Evolutionary conservation across 129 eudicot species (phyloP), one percentile per base, ranked within the genome.

Genomic region (Erigeron canadensis): DNA sequence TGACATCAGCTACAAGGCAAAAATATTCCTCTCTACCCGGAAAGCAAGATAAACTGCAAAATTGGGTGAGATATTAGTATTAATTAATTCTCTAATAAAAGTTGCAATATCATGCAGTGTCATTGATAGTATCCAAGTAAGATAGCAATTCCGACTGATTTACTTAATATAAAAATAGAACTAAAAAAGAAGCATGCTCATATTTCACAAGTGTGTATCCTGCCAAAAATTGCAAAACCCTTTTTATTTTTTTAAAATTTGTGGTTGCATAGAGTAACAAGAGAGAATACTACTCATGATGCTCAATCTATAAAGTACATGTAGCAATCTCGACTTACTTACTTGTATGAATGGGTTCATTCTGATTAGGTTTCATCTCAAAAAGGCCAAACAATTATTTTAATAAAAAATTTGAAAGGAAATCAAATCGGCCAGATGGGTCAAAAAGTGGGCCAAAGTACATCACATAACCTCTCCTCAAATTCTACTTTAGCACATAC

Each of bases 41-140:
- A 7, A 58, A 73, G 63, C 77, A 70, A 38, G 63, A 73, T 64
- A 51, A 21, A 74, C 71, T 74, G 71, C 34, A 64, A 51, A 74
- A 51, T 28, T n/a, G 16, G 16, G 65, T 19, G 42, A 19, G 19
- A 50, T 6, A 50, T 48, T 16, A 34, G 16, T 39, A 63, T 34
- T n/a, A 23, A 44, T 10, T 66, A 23, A 44, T 10, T 66, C 34
- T 60, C 44, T 61, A 6, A 34, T 15, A 61, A 61, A 38, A 11
- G 9, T n/a, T 16, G 17, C 21, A 13, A 17, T 21, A 17, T n/a
- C 12, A 5, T 28, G 13, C 56, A 50, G 56, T 50, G n/a, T 50
- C 19, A 50, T 15, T 16, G 34, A 48, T 48, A 9, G 1, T 50
- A 67, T 46, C 59, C 13, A 67, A 44, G 6, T 16, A 38, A 28